Evolutionary conservation across 2,329 filamentous ascomycete genomes (phyloP).

Genomic region (Neonectria magnoliae): DNA sequence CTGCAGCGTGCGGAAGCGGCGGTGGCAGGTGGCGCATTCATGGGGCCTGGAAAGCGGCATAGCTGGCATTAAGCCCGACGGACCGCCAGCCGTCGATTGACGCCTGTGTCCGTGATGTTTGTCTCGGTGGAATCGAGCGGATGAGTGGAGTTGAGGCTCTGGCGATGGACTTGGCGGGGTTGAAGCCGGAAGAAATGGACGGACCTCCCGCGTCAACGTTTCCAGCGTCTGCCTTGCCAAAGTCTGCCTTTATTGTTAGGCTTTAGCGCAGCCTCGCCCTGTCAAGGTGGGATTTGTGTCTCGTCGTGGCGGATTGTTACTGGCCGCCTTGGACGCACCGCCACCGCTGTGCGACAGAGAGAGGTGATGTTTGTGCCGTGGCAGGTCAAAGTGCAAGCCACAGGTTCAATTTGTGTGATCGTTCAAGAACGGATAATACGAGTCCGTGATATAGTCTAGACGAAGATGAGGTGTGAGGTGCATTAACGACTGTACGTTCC

Average conservation of each 20-base stretch:
- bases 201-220: not conserved
- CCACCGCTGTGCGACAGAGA: not conserved
- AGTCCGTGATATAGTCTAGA: not conserved
- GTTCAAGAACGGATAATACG: not conserved
- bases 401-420: too few species aligned
- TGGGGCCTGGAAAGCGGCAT: not conserved
- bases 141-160: not conserved
- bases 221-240: not conserved
- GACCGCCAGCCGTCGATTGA: not conserved
- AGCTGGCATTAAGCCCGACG: too few species aligned
- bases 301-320: not conserved
- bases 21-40: not conserved
- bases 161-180: not conserved
- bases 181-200: not conserved
- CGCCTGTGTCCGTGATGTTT: not conserved
- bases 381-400: too few species aligned
- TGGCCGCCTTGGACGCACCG: not conserved
- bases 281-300: not conserved
- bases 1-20: not conserved
- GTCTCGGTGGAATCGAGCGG: not conserved
- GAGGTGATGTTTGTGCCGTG: not conserved
- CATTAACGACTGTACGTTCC: too few species aligned
- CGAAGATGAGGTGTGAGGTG: too few species aligned
- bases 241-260: not conserved
- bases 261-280: not conserved